Percentiles rank a stretch among this genome's conserved stretches.
These are phyloP conservation scores for Neonectria punicea DNA, from an alignment of 2,329 filamentous ascomycete genomes.

Conservation along the genomic window DNA sequence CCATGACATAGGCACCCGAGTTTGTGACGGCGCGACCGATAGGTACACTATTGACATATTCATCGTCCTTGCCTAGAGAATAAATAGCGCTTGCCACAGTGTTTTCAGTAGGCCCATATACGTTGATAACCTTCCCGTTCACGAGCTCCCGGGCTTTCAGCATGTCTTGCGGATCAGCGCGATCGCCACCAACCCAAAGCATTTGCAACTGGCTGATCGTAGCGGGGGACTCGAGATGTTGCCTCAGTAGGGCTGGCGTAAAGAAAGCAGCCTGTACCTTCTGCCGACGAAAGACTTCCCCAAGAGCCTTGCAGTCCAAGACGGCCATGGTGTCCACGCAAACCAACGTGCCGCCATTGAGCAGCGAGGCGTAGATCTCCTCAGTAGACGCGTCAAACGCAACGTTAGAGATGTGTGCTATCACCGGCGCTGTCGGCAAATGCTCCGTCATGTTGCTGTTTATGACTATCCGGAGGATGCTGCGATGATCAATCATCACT, in stretches of 20 bases:
- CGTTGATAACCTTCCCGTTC: conserved; percentile 12
- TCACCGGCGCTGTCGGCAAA: not conserved
- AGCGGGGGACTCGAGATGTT: conserved; percentile 22
- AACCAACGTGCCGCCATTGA: not conserved
- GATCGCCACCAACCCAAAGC: conserved; percentile 34
- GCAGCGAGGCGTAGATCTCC: not conserved
- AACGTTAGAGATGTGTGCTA: not conserved
- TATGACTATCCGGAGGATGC: not conserved
- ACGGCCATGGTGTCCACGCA: not conserved
- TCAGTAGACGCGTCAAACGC: not conserved
- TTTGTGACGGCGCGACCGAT: conserved; percentile 35
- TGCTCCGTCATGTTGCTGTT: not conserved
- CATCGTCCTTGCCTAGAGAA: not conserved
- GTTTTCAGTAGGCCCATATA: conserved; percentile 36
- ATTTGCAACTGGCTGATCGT: conserved; percentile 5
- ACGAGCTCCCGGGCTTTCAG: not conserved
- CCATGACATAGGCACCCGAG: conserved; percentile 40
- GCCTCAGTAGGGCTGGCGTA: conserved; percentile 33
- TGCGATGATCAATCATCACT: not conserved
- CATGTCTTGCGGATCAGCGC: conserved; percentile 18
- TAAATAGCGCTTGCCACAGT: conserved; percentile 18
- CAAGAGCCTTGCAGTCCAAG: not conserved
- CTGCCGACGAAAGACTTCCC: conserved; percentile 18
- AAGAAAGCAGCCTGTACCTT: conserved; percentile 19
- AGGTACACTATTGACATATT: conserved; percentile 27